phyloP scores from a whole-genome alignment of 2,329 filamentous ascomycete species.

The Penicillium sp. region DNA sequence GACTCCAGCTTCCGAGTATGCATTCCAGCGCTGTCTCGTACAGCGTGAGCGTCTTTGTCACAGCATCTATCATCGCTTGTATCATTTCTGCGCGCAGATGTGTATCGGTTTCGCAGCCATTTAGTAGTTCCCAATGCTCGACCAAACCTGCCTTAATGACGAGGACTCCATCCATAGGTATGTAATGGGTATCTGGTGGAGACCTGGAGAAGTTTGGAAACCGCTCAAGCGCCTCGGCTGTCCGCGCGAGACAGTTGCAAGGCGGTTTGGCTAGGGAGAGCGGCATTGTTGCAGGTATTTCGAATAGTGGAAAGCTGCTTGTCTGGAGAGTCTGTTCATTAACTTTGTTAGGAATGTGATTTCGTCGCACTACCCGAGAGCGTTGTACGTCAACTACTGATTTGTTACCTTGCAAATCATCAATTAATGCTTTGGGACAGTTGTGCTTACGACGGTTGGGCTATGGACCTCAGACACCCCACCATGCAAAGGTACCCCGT shows the following conservation, averaged over 20 bases:
- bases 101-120: not conserved
- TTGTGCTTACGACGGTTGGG: no score
- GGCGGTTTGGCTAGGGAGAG: not conserved
- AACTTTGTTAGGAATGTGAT: no score
- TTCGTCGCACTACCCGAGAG: no score
- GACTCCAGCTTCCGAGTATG: not conserved
- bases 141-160: not conserved
- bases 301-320: not conserved
- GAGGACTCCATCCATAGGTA: not conserved
- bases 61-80: not conserved
- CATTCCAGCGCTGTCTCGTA: not conserved
- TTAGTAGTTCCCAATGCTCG: not conserved
- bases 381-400: no score
- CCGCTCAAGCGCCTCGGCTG: not conserved
- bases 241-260: not conserved
- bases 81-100: not conserved
- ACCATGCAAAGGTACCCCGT: no score
- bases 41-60: not conserved
- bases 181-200: not conserved
- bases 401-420: no score
- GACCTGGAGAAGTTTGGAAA: not conserved
- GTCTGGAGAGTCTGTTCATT: not conserved
- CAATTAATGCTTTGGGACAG: no score
- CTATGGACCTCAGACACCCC: no score
- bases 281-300: not conserved